These are phyloP conservation scores for Penicillium polonicum DNA, from an alignment of 2,329 filamentous ascomycete genomes.

Conservation along the genomic window DNA sequence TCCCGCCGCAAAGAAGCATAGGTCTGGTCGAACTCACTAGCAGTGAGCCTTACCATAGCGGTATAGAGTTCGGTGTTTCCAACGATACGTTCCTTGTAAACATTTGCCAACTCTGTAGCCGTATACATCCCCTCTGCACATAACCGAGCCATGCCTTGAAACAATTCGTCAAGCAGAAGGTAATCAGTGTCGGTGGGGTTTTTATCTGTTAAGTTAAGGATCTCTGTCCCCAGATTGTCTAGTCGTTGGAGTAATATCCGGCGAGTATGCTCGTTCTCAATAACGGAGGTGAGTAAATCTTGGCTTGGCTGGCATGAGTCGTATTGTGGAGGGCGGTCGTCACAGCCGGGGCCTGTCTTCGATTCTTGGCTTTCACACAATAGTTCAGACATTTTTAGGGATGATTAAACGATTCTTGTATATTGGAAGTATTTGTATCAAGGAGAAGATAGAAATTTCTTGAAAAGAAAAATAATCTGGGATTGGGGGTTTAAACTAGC, in stretches of 20 bases:
- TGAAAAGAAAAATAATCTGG: neutral
- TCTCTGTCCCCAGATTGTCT: rapidly evolving
- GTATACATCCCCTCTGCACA: rapidly evolving
- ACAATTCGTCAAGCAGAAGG: rapidly evolving
- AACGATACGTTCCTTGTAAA: neutral
- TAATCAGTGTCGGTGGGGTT: neutral
- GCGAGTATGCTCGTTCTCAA: neutral
- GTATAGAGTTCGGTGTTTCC: neutral
- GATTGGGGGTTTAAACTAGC: neutral
- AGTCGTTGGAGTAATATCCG: neutral
- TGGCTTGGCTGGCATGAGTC: neutral
- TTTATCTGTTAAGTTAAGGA: neutral
- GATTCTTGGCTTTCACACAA: neutral
- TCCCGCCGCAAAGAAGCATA: neutral
- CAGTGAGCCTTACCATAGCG: neutral
- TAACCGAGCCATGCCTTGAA: neutral
- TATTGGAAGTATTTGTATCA: neutral
- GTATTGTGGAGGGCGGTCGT: neutral
- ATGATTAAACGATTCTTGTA: neutral
- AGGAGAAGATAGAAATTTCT: neutral
- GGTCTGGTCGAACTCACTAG: neutral
- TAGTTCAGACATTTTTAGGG: neutral
- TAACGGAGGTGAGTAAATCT: neutral
- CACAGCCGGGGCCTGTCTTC: neutral
- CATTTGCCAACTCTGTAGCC: neutral